These are phyloP conservation scores for Neophaeococcomyces mojaviensis DNA, from an alignment of 2,329 filamentous ascomycete genomes.

Conservation along the genomic window DNA sequence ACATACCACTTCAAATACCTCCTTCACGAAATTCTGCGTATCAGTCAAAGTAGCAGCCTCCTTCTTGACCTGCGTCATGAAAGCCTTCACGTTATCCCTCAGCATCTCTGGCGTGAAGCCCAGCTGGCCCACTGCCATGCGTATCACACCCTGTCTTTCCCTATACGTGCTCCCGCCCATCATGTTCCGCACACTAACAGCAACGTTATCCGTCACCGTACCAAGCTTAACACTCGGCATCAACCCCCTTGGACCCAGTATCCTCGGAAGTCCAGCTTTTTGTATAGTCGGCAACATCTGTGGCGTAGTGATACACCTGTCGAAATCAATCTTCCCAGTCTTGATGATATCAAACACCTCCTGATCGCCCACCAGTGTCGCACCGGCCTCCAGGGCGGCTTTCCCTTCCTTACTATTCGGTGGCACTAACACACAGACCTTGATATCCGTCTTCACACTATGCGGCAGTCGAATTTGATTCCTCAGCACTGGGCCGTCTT, in stretches of 20 bases:
- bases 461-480: constrained; percentile 83
- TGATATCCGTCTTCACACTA: constrained; percentile 78
- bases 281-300: constrained; percentile 70
- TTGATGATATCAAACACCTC: constrained; percentile 73
- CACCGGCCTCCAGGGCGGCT: constrained; percentile 70
- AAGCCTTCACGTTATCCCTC: constrained; percentile 70
- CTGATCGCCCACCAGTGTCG: constrained; percentile 76
- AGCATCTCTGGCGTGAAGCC: constrained; percentile 82
- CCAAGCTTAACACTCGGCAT: constrained; percentile 88
- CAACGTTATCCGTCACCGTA: constrained; percentile 78
- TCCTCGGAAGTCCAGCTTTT: constrained; percentile 69
- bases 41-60: constrained; percentile 63
- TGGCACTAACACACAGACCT: constrained; percentile 86
- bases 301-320: constrained; percentile 77
- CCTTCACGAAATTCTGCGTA: constrained; percentile 51
- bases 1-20: constrained; percentile 62
- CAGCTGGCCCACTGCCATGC: constrained; percentile 85
- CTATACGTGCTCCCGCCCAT: constrained; percentile 80
- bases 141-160: constrained; percentile 74
- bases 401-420: constrained; percentile 66
- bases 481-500: constrained; percentile 78
- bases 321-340: constrained; percentile 73
- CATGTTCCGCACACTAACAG: constrained; percentile 67
- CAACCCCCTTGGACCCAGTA: constrained; percentile 79
- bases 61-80: constrained; percentile 69